Evolutionary conservation across 768 basidiomycete genomes (phyloP), one percentile per base, ranked within the genome.

Genomic region (Auriscalpium microsporum): DNA sequence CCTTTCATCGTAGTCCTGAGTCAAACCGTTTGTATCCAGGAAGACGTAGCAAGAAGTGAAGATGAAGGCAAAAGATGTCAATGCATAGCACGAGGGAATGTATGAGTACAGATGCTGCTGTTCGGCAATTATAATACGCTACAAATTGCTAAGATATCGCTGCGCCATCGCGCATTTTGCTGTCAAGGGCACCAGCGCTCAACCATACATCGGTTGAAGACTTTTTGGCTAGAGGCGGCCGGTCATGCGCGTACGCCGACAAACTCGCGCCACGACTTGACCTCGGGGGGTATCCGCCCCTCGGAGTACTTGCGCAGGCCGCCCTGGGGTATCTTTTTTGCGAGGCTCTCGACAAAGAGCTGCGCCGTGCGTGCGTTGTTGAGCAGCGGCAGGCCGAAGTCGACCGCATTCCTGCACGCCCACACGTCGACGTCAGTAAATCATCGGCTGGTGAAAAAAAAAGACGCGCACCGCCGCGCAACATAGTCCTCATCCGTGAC

Each of bases 401-500:
- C 50, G 19, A 59, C 54, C 28, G 49, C 58, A n/a, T 55, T 63
- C 36, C 58, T 61, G 38, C 13, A 45, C 8, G 28, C 33, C 23
- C 54, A 48, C 28, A 28, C 28, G 5, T 28, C 28, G 2, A 28
- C 28, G 28, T 28, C 7, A 28, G 28, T 28, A 28, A 28, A 28
- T 28, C 28, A 28, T 28, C 28, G 28, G 28, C 28, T 28, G 28
- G 28, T 28, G 5, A 5, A 48, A 44, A 36, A 7, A 53, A 11
- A 44, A 35, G 23, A 19, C 55, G 75, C 81, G 63, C 65, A 87
- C 84, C 88, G 79, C 67, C 96, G 81, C 53, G 96, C 95, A 48
- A 97, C 94, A 64, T 99, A 99, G 64, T 98, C 94, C 67, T 97
- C 91, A 67, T 98, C 96, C 11, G 83, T 76, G 11, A 85, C 82